Evolutionary conservation across 768 basidiomycete genomes (phyloP).

Genomic region (Collybiopsis confluens): DNA sequence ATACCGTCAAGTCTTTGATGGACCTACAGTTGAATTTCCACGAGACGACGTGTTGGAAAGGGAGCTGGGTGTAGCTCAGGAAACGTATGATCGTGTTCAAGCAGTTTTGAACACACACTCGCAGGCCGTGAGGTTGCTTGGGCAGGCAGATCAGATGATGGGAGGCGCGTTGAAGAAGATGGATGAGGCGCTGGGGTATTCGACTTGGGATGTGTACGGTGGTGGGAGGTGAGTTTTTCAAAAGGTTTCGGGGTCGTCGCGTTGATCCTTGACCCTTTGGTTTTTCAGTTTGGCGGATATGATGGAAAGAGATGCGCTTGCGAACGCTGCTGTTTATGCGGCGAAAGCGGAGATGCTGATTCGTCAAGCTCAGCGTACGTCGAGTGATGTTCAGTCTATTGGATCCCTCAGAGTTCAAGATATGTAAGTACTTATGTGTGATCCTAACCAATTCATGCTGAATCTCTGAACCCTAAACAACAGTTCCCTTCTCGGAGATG

Average conservation of each 20-base stretch:
- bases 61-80: slow-evolving; percentile 27
- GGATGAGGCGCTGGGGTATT: slow-evolving; percentile 33
- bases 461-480: too few relatives aligned
- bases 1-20: slow-evolving; percentile 39
- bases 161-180: slow-evolving; percentile 26
- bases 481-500: slow-evolving; percentile 34
- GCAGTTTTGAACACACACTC: slow-evolving; percentile 32
- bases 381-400: slow-evolving; percentile 32
- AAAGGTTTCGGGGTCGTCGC: not conserved
- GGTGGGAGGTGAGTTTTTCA: slow-evolving; percentile 31
- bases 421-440: too few relatives aligned
- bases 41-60: slow-evolving; percentile 42
- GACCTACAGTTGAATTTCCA: slow-evolving; percentile 39
- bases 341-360: slow-evolving; percentile 29
- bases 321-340: slow-evolving; percentile 30
- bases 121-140: slow-evolving; percentile 34
- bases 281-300: slow-evolving; percentile 30
- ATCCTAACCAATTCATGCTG: too few relatives aligned
- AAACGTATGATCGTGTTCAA: slow-evolving; percentile 31
- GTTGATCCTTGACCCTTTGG: not conserved
- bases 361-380: slow-evolving; percentile 33
- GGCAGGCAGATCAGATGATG: slow-evolving; percentile 32
- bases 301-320: slow-evolving; percentile 38
- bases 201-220: slow-evolving; percentile 41
- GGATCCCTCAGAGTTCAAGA: slow-evolving; percentile 33